Base-by-base conservation (phyloP, 331 rosid species). In the Acacia pycnantha region DNA sequence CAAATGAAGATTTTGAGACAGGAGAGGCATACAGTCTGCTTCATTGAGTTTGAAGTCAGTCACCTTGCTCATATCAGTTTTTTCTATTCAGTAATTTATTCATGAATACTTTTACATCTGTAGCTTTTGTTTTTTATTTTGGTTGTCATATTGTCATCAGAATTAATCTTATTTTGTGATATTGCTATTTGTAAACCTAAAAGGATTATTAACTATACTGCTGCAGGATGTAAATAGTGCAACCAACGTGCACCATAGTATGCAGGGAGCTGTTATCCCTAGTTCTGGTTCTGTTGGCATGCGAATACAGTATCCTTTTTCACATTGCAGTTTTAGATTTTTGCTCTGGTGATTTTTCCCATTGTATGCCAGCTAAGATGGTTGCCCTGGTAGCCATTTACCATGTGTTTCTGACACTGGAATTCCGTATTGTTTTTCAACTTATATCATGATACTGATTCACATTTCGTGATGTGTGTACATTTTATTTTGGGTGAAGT, bases 241-340 rank as follows among this genome's bases (percentile, higher is more conserved):
- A 72, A 86, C 89, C 81, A 90, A 89, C 81, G 98, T 96, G 47
- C 99, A 96, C 88, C 98, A 88, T 76, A 91, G 53, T 89, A 86
- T 96, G 87, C 99, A 96, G 91, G 99, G 99, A 79, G 99, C 97
- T 54, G 98, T 96, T 86, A 94, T 94, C 76, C 98, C 97, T 56
- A 96, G 99, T 88, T 96, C 99, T 68, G 99, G 99, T 68, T 92
- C 98, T n/a, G 91, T 96, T 74, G 99, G 99, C 91, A 96, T 96
- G 99, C 91, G 99, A 79, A 96, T 96, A 91, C 99, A 96, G 89
- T 96, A 96, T 96, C 99, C 98, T 93, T 91, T 85, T 77, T 22
- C 78, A 48, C 18, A 11, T 73, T 87, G 33, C n/a, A 72, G 43
- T 54, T 44, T 44, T 73, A 22, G 16, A 71, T 6, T 65, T 26